These are phyloP conservation scores for Spinacia oleracea DNA, from an alignment of 179 eudicot species.

Conservation along the genomic window DNA sequence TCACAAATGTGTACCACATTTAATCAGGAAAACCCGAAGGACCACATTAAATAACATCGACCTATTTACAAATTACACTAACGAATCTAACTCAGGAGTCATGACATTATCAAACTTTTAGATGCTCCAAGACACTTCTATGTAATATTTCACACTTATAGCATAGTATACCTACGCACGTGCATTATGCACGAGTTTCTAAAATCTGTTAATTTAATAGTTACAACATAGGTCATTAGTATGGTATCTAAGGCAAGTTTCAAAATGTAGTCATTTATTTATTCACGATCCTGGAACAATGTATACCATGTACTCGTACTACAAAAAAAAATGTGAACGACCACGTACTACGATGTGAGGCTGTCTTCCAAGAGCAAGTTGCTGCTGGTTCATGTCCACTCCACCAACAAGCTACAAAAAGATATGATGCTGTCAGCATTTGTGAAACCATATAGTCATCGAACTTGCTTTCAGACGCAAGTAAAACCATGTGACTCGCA, in stretches of 20 bases:
- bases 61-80: no score
- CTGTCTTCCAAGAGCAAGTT: conserved; percentile 63
- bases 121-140: no score
- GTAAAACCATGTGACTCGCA: not conserved
- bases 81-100: no score
- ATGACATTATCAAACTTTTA: no score
- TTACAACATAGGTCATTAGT: not conserved
- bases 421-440: not conserved
- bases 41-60: no score
- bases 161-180: no score
- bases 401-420: conserved; percentile 85
- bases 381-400: conserved; percentile 66
- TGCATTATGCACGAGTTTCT: not conserved
- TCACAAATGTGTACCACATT: no score
- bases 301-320: no score
- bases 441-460: not conserved
- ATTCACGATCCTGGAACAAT: no score
- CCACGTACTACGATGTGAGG: conserved; percentile 80
- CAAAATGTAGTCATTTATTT: not conserved
- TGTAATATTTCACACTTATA: no score
- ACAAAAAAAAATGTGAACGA: not conserved
- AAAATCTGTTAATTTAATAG: not conserved
- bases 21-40: no score
- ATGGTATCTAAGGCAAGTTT: not conserved
- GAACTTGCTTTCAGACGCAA: not conserved